Conservation (phyloP, 2,329 filamentous ascomycete species). For the Fusarium phyllophilum region DNA sequence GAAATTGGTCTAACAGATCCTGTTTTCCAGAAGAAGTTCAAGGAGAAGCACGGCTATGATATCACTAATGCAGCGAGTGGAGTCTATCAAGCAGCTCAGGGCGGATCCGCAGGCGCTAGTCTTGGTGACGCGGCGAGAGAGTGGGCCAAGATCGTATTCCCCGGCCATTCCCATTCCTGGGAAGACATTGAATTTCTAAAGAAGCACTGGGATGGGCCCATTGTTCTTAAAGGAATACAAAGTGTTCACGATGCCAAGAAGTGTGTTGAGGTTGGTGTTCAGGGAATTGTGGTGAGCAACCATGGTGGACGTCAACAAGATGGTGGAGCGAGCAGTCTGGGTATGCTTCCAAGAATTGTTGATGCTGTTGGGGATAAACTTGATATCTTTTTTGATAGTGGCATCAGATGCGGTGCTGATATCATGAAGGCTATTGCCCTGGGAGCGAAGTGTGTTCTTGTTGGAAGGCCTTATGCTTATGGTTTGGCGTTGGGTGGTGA, state of each 20-base stretch:
- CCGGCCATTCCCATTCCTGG: constrained; percentile 23
- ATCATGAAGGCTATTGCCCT: constrained; percentile 14
- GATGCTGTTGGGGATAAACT: constrained; percentile 2
- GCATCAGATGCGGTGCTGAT: constrained; percentile 14
- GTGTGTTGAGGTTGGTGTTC: constrained; percentile 15
- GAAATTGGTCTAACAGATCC: constrained; percentile 31
- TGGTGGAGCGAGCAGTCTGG: constrained; percentile 22
- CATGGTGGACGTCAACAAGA: constrained; percentile 28
- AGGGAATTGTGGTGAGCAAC: constrained; percentile 30
- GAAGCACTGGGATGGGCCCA: constrained; percentile 23
- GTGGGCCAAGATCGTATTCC: constrained; percentile 34
- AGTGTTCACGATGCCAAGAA: constrained; percentile 23
- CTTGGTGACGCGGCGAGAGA: constrained; percentile 19
- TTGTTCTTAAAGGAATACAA: constrained; percentile 27
- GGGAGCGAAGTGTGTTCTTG: constrained; percentile 11
- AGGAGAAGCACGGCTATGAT: constrained; percentile 18
- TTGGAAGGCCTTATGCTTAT: constrained; percentile 15
- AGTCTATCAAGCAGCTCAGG: constrained; percentile 23
- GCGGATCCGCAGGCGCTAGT: constrained; percentile 14
- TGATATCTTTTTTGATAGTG: constrained; percentile 13
- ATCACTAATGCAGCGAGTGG: constrained; percentile 12
- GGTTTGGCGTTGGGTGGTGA: neutral
- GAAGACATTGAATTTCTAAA: constrained; percentile 26
- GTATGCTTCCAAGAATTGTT: constrained; percentile 23
- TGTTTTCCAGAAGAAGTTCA: constrained; percentile 26